These are phyloP conservation scores for Candida sakaeoensis DNA, from an alignment of 805 yeast genomes.

Conservation along the genomic window DNA sequence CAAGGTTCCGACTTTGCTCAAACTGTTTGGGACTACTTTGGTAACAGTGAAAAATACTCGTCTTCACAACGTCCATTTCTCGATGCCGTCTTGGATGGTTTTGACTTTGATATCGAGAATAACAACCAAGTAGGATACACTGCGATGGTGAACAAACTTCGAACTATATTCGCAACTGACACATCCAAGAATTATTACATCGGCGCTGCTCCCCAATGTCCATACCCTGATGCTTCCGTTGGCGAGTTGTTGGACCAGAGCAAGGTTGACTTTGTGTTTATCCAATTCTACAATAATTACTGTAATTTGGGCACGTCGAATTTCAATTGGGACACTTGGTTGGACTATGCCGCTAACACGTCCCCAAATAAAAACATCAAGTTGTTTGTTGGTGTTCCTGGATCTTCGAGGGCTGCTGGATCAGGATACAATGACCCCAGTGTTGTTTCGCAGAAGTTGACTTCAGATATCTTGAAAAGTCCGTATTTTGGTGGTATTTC, in stretches of 20 bases:
- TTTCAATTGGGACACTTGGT: constrained; percentile 38
- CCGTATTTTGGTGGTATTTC: constrained; percentile 62
- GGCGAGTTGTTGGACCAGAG: constrained; percentile 24
- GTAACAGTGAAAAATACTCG: constrained; percentile 25
- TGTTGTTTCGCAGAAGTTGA: constrained; percentile 17
- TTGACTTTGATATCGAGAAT: constrained; percentile 71
- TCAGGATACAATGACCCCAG: constrained; percentile 26
- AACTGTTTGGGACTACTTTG: constrained; percentile 38
- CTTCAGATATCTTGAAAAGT: constrained; percentile 13
- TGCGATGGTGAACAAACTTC: constrained; percentile 40
- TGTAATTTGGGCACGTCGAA: constrained; percentile 22
- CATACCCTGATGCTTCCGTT: constrained; percentile 35
- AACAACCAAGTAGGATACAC: constrained; percentile 61
- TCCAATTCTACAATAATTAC: constrained; percentile 39
- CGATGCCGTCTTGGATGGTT: constrained; percentile 76
- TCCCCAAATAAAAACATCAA: constrained; percentile 31
- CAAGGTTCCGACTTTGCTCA: constrained; percentile 55
- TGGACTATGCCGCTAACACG: constrained; percentile 22
- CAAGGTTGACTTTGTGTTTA: constrained; percentile 32
- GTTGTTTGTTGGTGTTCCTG: constrained; percentile 36
- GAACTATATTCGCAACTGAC: constrained; percentile 20
- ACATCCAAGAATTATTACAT: constrained; percentile 27
- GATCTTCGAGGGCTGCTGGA: constrained; percentile 27
- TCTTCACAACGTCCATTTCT: constrained; percentile 56
- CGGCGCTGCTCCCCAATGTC: constrained; percentile 40